A percentile compares a stretch with the other conserved stretches of the same genome.
phyloP scores from a whole-genome alignment of 2,329 filamentous ascomycete species.

The Alternaria sp. region DNA sequence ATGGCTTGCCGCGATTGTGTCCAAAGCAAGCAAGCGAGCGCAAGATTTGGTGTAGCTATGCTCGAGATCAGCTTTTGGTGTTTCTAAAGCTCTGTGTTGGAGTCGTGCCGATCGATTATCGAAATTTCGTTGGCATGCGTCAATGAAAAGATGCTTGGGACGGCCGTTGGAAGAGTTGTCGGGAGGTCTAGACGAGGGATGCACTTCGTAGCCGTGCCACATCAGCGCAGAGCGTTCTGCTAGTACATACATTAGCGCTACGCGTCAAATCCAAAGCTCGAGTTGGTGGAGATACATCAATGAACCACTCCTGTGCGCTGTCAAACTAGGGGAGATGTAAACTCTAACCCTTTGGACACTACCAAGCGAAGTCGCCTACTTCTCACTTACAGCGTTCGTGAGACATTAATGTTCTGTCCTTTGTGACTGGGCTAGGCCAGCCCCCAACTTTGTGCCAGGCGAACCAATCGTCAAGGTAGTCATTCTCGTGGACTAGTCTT shows the following conservation, averaged over 20 bases:
- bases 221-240: slow-evolving; percentile 5
- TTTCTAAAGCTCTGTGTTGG: background rate
- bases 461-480: background rate
- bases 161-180: background rate
- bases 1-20: background rate
- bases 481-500: background rate
- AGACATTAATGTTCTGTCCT: background rate
- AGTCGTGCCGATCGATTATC: background rate
- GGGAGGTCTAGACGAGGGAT: background rate
- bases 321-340: background rate
- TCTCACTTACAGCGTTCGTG: background rate
- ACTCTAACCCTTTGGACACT: background rate
- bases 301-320: background rate
- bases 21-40: background rate
- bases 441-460: background rate
- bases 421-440: background rate
- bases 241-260: slow-evolving; percentile 13
- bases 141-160: background rate
- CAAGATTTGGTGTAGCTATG: background rate
- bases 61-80: background rate
- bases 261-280: background rate
- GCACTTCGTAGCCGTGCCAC: slow-evolving; percentile 6
- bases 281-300: background rate
- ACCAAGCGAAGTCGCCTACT: background rate
- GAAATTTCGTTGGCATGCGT: background rate